Base-by-base conservation (phyloP, 2,329 filamentous ascomycete species). In the Nemania sp. region DNA sequence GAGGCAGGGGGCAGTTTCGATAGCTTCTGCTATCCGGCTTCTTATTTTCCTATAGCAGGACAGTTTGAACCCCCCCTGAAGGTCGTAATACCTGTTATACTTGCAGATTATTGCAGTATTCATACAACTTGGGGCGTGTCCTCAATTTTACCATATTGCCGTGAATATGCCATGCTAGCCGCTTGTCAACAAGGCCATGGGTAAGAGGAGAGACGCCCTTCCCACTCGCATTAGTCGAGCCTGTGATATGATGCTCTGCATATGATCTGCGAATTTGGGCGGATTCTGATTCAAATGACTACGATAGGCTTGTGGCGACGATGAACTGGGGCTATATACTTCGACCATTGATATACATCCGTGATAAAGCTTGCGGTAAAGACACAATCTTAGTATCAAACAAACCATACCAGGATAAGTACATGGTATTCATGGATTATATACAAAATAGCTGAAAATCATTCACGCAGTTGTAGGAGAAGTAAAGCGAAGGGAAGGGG, bases 31-130 rank as follows among this genome's bases (percentile, higher is more conserved):
- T 43, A 53, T 51, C 20, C 5, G 27, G 24, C 57, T 62, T 62
- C 43, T 54, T 62, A 41, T 41, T 57, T 65, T 54, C 10, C 27
- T 47, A 66, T 49, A 68, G 62, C 62, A 60, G 62, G 53, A 66
- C 62, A 66, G 60, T 58, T 47, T 59, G 53, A 41, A 65, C 26
- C 35, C 51, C 53, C 53, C 62, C 22, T 45, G 18, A 18, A 47
- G 41, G 35, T 58, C 32, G 20, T 62, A 51, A 53, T 64, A 26
- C 26, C 18, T 32, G 41, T 55, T 60, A 18, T 47, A 57, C 54
- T 27, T 22, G 18, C 8, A 5, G 60, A 47, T 38, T 53, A 47
- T 27, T 47, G 18, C 52, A 54, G 22, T 38, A 6, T 41, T 10
- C n/a, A 8, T 52, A 8, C 38, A 4, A 41, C 49, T 35, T 26